Evolutionary conservation across 2,329 filamentous ascomycete genomes (phyloP), one percentile per base, ranked within the genome.

Genomic region (Scytalidium sp.): DNA sequence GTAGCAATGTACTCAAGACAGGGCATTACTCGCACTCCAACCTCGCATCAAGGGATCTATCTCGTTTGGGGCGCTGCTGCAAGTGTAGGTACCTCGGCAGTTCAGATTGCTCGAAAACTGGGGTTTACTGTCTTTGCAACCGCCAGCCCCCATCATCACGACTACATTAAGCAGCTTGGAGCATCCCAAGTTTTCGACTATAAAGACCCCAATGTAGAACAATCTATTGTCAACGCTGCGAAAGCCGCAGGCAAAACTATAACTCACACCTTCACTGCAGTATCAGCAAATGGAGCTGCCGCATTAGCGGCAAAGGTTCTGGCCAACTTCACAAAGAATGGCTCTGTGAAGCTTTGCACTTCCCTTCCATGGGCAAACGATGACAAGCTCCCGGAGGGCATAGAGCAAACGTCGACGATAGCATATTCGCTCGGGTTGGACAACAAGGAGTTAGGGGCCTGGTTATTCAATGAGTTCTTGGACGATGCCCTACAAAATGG

Each of bases 361-460:
- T 36, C 32, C 4, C 10, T 50, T 9, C 20, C 29, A 3, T 55
- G 46, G 53, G 45, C 48, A 6, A 47, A 27, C 3, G 25, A 44
- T 9, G 21, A 40, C 5, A 3, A 23, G 10, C 45, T 43, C 15
- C 50, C 46, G 8, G 47, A 54, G 8, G 40, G 19, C 46, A 49
- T 2, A 9, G 41, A 42, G 61, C 64, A 3, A 54, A 49, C 8
- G 60, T 77, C n/a, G 21, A 42, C 41, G 15, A 8, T 45, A 5
- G 25, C 43, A 45, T 45, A 17, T 17, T 7, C 19, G 41, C 15
- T 22, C 22, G 20, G 20, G 41, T 6, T 11, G 41, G 50, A 56
- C 19, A n/a, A 20, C 3, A 23, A 21, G 3, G 53, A 59, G n/a
- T 13, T 57, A 2, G 45, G 50, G 20, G 46, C 41, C 15, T 57